Conservation (phyloP, 441 rosid species). For the Pelargonium myrrhifolium region DNA sequence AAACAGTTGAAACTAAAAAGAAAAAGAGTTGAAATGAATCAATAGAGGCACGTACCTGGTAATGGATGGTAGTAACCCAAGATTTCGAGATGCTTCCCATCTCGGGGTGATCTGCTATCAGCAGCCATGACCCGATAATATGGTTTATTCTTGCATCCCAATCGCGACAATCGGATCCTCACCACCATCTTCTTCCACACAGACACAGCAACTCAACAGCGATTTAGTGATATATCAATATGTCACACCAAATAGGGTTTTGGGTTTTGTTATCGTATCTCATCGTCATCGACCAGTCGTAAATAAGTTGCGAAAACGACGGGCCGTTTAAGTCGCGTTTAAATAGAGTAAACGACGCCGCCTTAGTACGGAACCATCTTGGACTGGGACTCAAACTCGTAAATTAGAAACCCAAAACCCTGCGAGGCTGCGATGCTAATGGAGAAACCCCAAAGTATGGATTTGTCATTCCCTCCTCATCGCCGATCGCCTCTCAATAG, state of each 20-base stretch:
- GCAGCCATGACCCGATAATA: neutral
- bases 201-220: too few species aligned
- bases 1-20: neutral
- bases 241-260: too few species aligned
- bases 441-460: slow-evolving; percentile 19
- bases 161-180: neutral
- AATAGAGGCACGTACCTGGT: neutral
- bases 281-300: too few species aligned
- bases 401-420: too few species aligned
- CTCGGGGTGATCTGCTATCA: slow-evolving; percentile 1
- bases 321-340: too few species aligned
- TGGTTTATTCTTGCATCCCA: neutral
- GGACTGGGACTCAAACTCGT: too few species aligned
- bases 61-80: neutral
- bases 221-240: too few species aligned
- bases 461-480: slow-evolving; percentile 20
- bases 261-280: too few species aligned
- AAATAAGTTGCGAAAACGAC: too few species aligned
- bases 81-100: neutral
- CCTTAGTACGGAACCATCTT: too few species aligned
- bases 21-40: neutral
- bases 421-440: slow-evolving; percentile 17
- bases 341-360: too few species aligned
- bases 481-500: slow-evolving; percentile 38
- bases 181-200: neutral